Evolutionary conservation across 257 asterid genomes (phyloP).

Genomic region (Rubia yunnanensis): DNA sequence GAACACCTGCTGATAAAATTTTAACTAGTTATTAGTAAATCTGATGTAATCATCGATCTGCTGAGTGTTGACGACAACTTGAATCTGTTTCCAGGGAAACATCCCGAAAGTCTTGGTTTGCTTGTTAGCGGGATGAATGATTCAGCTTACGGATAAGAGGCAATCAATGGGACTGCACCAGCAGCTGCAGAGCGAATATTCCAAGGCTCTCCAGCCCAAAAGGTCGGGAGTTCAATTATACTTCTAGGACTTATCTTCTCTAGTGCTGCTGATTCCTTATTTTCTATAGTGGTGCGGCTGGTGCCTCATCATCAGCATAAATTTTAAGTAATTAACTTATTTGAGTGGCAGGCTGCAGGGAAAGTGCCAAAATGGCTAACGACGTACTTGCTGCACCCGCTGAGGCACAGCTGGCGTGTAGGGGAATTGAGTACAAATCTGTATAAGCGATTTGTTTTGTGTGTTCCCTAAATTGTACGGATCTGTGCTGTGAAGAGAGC

Average conservation of each 20-base stretch:
- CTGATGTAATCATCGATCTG: not conserved
- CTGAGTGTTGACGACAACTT: not conserved
- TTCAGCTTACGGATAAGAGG: not conserved
- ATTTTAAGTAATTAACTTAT: not conserved
- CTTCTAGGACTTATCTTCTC: not conserved
- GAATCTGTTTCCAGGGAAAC: not conserved
- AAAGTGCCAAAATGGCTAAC: not conserved
- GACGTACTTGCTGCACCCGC: not conserved
- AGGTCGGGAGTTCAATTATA: not conserved
- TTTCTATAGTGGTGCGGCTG: too few species aligned
- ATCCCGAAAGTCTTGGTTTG: not conserved
- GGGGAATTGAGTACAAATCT: too few species aligned
- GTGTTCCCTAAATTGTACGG: too few species aligned
- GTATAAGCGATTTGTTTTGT: too few species aligned
- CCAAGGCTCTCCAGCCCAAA: not conserved
- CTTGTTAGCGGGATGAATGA: not conserved
- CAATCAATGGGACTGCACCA: not conserved
- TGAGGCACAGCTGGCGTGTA: not conserved
- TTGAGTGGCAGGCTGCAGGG: not conserved
- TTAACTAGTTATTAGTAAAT: not conserved
- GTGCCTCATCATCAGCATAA: not conserved
- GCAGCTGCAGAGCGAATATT: not conserved
- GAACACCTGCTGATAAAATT: not conserved
- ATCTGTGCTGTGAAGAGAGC: too few species aligned
- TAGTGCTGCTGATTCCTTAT: not conserved